phyloP scores from a whole-genome alignment of 2,329 filamentous ascomycete species.

The Pyricularia pennisetigena region DNA sequence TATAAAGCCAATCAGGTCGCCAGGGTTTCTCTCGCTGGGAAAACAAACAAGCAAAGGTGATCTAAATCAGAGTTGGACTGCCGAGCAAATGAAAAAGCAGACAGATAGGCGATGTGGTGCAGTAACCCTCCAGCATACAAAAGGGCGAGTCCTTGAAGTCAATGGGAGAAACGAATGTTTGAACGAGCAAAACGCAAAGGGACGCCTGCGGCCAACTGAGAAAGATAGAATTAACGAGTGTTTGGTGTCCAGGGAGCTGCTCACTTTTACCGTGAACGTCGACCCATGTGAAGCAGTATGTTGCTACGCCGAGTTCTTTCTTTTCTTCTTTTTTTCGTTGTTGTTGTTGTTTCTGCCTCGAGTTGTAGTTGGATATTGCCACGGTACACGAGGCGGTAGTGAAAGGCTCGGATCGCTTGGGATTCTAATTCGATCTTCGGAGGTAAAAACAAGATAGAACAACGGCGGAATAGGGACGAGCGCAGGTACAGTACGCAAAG shows the following conservation, averaged over 20 bases:
- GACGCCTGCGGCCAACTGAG: conserved; percentile 44
- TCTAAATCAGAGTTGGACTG: background rate
- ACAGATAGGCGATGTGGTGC: background rate
- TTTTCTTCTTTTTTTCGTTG: too few species aligned
- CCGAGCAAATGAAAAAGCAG: background rate
- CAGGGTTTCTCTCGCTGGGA: background rate
- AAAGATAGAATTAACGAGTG: conserved; percentile 27
- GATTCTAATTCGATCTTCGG: background rate
- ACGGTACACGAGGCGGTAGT: background rate
- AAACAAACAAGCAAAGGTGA: background rate
- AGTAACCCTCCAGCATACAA: conserved; percentile 3
- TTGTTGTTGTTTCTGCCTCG: background rate
- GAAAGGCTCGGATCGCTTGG: background rate
- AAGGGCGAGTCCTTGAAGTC: background rate
- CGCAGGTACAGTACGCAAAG: background rate
- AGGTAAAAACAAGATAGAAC: background rate
- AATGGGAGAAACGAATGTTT: background rate
- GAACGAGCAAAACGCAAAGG: conserved; percentile 20
- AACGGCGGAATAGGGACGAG: background rate
- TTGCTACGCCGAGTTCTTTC: conserved; percentile 6
- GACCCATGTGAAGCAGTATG: conserved; percentile 6
- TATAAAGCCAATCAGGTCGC: conserved; percentile 1
- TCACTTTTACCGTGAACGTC: conserved; percentile 37
- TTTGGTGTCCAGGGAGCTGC: conserved; percentile 25
- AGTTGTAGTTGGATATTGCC: background rate